These are phyloP conservation scores for Hypoxylon fragiforme DNA, from an alignment of 495 filamentous ascomycete species.

Conservation along the genomic window DNA sequence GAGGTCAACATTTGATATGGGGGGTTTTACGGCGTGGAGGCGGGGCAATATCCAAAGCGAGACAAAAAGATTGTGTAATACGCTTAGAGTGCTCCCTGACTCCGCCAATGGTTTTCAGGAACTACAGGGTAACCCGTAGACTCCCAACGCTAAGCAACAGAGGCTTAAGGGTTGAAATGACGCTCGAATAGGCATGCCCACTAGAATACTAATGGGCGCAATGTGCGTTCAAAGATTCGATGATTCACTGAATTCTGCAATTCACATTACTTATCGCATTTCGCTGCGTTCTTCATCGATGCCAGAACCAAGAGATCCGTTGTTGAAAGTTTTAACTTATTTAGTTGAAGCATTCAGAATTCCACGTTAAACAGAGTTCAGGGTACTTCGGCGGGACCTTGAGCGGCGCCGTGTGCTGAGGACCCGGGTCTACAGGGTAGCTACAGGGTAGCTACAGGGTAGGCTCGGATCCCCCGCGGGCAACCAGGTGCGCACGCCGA, in stretches of 20 bases:
- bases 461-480: no score
- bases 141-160: background rate
- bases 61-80: background rate
- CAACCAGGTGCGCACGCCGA: background rate
- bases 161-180: background rate
- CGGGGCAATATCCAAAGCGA: background rate
- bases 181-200: background rate
- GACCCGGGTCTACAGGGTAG: background rate
- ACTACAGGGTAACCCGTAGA: background rate
- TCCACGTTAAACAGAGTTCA: background rate
- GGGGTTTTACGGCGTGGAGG: background rate
- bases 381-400: background rate
- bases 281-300: background rate
- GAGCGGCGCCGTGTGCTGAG: no score
- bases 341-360: background rate
- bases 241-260: background rate
- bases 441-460: background rate
- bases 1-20: background rate
- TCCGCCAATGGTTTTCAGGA: background rate
- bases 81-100: background rate
- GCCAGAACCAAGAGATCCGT: background rate
- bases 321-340: background rate
- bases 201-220: background rate
- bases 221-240: background rate
- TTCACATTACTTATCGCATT: background rate